Evolutionary conservation across 2,329 filamentous ascomycete species (phyloP), one percentile per base, ranked within the genome.

Genomic region (Orbilia quercus): DNA sequence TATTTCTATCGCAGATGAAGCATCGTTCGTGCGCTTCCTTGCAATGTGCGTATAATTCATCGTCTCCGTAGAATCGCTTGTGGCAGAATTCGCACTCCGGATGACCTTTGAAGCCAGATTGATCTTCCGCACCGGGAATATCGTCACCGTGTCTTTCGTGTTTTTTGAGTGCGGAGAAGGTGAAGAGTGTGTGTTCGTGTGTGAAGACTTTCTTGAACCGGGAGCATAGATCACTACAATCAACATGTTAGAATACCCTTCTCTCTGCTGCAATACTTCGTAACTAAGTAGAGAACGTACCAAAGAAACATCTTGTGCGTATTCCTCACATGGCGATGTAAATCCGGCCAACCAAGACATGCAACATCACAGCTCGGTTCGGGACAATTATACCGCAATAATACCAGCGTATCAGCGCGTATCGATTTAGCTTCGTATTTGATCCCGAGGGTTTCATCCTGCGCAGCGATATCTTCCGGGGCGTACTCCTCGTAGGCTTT

Each of bases 161-260:
- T 78, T 88, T 90, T 76, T 91, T 88, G 54, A 98, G 84, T 77
- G 94, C 91, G 75, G 89, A 86, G 74, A 88, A 86, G 0, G 91
- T 90, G 80, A 97, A 98, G 0, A 99, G 85, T 75, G 96, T 91
- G 80, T 99, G 95, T 81, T 99, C 95, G 81, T 99, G 95, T 0
- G 95, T 97, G 78, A 99, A 99, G 34, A 97, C 92, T 79, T 96
- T 97, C 82, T 99, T 99, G 83, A 97, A 93, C 72, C 92, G 85
- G 5, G 93, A 91, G 81, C 93, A 97, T 9, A 96, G 84, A 80
- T 96, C 92, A 81, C 91, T 85, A 73, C 31, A 38, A n/a, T 20
- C 14, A 4, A 31, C 28, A 31, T 31, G 28, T 31, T 31, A 31
- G 28, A 31, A 31, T 31, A 5, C 28, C 28, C 28, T 31, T 31